Conservation (phyloP, 805 yeast species). For the Candida orba region DNA sequence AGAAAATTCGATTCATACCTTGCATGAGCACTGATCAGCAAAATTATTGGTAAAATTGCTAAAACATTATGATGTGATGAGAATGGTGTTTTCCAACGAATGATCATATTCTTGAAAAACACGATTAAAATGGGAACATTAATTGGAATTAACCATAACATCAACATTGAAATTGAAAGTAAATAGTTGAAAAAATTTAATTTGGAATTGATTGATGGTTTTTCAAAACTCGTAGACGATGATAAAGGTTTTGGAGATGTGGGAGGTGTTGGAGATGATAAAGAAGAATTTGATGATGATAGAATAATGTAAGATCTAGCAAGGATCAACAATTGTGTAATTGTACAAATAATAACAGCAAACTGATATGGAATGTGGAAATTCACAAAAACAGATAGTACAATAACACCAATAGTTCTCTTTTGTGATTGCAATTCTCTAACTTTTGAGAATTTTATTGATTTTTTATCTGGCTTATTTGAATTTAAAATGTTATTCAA, state of each 20-base stretch:
- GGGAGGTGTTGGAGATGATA: background rate
- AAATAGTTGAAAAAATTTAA: slow-evolving; percentile 48
- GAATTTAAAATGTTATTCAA: background rate
- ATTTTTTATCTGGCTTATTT: background rate
- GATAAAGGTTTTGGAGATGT: background rate
- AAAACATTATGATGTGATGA: slow-evolving; percentile 79
- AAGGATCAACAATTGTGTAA: slow-evolving; percentile 52
- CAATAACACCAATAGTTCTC: slow-evolving; percentile 10
- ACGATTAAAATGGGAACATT: slow-evolving; percentile 74
- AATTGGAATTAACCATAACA: slow-evolving; percentile 76
- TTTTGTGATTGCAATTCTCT: slow-evolving; percentile 6
- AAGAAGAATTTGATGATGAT: too few relatives aligned
- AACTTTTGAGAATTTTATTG: background rate
- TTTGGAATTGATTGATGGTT: background rate
- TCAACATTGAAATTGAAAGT: slow-evolving; percentile 52
- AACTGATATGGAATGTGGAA: slow-evolving; percentile 77
- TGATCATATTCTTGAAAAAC: slow-evolving; percentile 69
- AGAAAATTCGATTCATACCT: slow-evolving; percentile 6
- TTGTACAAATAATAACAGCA: slow-evolving; percentile 53
- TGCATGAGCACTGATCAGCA: slow-evolving; percentile 26
- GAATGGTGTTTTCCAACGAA: slow-evolving; percentile 79
- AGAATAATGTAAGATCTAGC: slow-evolving; percentile 25
- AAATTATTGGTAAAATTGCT: slow-evolving; percentile 66
- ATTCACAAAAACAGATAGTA: slow-evolving; percentile 40
- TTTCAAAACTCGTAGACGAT: background rate